Base-by-base conservation (phyloP, 179 eudicot genomes). In the Amaranthus tricolor region DNA sequence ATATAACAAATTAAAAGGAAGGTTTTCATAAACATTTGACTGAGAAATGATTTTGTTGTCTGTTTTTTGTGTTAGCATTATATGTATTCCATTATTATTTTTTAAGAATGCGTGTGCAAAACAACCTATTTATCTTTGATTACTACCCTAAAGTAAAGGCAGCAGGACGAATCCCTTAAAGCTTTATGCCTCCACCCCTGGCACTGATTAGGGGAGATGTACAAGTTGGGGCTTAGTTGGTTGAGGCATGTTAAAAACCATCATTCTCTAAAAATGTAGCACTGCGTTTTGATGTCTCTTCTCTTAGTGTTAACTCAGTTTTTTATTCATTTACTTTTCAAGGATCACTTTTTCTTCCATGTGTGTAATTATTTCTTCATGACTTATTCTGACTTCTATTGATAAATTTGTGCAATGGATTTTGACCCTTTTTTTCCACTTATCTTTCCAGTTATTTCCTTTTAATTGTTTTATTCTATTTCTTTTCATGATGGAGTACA, bases 401-500 rank as follows among this genome's bases (percentile, higher is more conserved):
- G 40, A n/a, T 55, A 15, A 20, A 10, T 52, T 20, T 7, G 52
- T 16, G 14, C 10, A 20, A 14, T 20, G 9, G 3, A 12, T 45
- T 55, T 56, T 57, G 19, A 7, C 66, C 48, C 9, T 66, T 24
- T 54, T 14, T 5, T 54, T 66, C 62, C 50, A 44, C 56, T 66
- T 44, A 40, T 20, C 9, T 52, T 65, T 49, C 4, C 12, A 47
- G 66, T 24, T 31, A 31, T 31, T 31, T 31, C 40, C 40, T 31
- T 31, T 31, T 31, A 31, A 31, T 31, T 31, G 2, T 31, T 31
- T 31, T 31, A 2, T 31, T 2, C 3, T 31, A 31, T 31, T 31
- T 31, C 3, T 17, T 10, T 31, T 56, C 13, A 14, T 77, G 24
- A 53, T 64, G 75, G 71, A 75, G 52, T 15, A 62, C 50, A 20